Evolutionary conservation across 768 basidiomycete species (phyloP).

Genomic region (Leccinum imitatum): DNA sequence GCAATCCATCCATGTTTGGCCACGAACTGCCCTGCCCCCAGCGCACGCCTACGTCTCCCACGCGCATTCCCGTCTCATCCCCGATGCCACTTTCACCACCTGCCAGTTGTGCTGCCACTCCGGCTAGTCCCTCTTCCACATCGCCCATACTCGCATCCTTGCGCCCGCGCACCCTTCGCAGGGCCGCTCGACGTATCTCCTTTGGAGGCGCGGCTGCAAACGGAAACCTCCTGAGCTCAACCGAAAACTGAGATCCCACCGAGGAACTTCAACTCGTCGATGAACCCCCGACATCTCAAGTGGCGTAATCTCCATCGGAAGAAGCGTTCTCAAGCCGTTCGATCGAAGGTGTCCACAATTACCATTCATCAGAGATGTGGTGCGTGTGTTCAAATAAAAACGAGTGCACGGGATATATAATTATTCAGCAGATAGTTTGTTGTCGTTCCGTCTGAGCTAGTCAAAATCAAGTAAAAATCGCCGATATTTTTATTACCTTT

Average conservation of each 20-base stretch:
- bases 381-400: too few relatives aligned
- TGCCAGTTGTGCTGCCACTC: slow-evolving; percentile 7
- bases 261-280: too few relatives aligned
- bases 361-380: too few relatives aligned
- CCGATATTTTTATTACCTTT: too few relatives aligned
- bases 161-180: slow-evolving; percentile 31
- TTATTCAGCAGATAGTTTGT: too few relatives aligned
- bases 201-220: slow-evolving; percentile 51
- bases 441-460: too few relatives aligned
- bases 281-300: too few relatives aligned
- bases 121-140: slow-evolving; percentile 11
- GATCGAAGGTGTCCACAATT: too few relatives aligned
- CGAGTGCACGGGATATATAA: too few relatives aligned
- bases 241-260: slow-evolving; percentile 16
- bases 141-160: slow-evolving; percentile 17
- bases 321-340: too few relatives aligned
- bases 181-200: slow-evolving; percentile 57
- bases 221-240: slow-evolving; percentile 37
- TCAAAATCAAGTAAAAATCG: too few relatives aligned
- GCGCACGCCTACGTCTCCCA: slow-evolving; percentile 31
- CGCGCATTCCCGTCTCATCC: slow-evolving; percentile 32
- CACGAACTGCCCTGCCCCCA: slow-evolving; percentile 56
- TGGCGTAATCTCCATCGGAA: too few relatives aligned
- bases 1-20: slow-evolving; percentile 68
- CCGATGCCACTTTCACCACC: slow-evolving; percentile 24